Evolutionary conservation across 2,329 filamentous ascomycete genomes (phyloP).

Genomic region (Xylariaceae sp.): DNA sequence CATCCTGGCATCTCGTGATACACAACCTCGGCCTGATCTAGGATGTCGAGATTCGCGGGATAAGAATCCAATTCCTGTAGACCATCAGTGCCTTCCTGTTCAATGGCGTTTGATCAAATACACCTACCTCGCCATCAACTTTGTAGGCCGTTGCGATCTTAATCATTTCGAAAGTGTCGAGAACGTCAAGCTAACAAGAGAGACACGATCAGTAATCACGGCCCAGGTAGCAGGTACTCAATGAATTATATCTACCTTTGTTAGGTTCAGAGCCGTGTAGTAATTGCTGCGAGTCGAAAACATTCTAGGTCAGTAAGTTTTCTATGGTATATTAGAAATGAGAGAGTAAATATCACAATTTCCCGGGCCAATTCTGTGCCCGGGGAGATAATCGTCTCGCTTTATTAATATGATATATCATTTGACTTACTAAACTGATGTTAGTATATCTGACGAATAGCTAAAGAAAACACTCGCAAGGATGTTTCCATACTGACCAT

Average conservation of each 20-base stretch:
- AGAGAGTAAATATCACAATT: neutral
- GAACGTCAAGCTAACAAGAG: conserved; percentile 55
- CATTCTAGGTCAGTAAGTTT: neutral
- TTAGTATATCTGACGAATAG: too few relatives aligned
- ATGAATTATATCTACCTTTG: conserved; percentile 22
- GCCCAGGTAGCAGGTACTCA: neutral
- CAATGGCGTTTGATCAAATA: conserved; percentile 1
- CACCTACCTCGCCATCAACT: neutral
- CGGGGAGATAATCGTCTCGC: neutral
- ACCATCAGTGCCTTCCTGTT: conserved; percentile 1
- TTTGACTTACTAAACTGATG: too few relatives aligned
- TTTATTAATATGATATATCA: too few relatives aligned
- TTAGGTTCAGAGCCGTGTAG: conserved; percentile 57
- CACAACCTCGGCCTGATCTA: conserved; percentile 5
- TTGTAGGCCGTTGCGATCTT: conserved; percentile 37
- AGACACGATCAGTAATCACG: neutral
- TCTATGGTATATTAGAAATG: neutral
- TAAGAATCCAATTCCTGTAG: conserved; percentile 4
- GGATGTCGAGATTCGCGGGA: conserved; percentile 4
- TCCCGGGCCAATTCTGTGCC: too few relatives aligned
- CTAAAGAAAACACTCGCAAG: too few relatives aligned
- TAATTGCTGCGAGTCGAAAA: conserved; percentile 31
- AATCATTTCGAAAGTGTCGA: conserved; percentile 70
- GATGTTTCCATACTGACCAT: too few relatives aligned
- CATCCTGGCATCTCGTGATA: conserved; percentile 9